Evolutionary conservation across 441 rosid species (phyloP).

Genomic region (Sinapis alba): DNA sequence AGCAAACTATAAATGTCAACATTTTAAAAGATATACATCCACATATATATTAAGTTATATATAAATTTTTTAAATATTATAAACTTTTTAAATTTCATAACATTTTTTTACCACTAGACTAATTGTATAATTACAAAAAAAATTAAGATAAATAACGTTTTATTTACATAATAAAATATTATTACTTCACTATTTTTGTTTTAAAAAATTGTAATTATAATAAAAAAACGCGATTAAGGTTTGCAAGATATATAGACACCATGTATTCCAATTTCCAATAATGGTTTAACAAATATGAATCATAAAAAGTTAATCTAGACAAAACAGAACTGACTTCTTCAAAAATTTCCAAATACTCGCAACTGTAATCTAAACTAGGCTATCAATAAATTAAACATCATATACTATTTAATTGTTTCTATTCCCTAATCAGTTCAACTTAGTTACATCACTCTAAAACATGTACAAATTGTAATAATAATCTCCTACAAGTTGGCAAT

Average conservation of each 20-base stretch:
- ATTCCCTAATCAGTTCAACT: background rate
- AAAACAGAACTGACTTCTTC: background rate
- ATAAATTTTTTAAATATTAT: too few relatives aligned
- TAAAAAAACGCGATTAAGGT: background rate
- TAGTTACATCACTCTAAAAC: background rate
- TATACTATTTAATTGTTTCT: background rate
- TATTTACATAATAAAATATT: background rate
- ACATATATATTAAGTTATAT: too few relatives aligned
- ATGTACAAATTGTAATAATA: background rate
- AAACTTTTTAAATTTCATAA: too few relatives aligned
- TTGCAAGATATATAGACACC: background rate
- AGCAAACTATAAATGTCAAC: background rate
- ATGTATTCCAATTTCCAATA: too few relatives aligned
- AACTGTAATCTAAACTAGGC: background rate
- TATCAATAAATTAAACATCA: background rate
- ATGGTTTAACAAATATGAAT: background rate
- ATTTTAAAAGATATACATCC: too few relatives aligned
- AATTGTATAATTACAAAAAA: background rate
- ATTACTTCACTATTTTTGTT: too few relatives aligned
- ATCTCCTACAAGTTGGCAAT: conserved; percentile 41
- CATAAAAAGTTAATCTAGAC: background rate
- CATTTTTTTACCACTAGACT: background rate
- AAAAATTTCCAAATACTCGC: background rate
- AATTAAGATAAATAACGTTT: background rate
- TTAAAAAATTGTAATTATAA: too few relatives aligned